These are phyloP conservation scores for Graphilbum ipis-grandicollis DNA, from an alignment of 2,329 filamentous ascomycete species.

Conservation along the genomic window DNA sequence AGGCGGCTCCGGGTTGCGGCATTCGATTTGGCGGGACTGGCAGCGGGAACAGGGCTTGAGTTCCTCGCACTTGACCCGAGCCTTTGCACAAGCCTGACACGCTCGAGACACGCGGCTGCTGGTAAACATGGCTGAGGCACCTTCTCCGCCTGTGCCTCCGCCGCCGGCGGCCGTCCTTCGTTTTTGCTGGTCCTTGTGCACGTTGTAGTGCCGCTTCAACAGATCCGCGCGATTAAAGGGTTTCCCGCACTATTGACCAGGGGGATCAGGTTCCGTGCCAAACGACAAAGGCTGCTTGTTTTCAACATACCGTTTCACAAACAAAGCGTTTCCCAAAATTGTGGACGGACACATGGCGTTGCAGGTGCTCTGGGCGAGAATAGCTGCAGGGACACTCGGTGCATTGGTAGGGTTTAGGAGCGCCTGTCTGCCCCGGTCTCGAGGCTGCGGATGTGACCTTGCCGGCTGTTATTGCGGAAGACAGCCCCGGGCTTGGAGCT, in stretches of 20 bases:
- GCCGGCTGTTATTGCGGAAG: not conserved
- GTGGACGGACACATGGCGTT: constrained; percentile 30
- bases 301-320: constrained; percentile 17
- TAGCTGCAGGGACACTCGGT: constrained; percentile 33
- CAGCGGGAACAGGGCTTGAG: constrained; percentile 34
- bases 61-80: constrained; percentile 37
- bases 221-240: constrained; percentile 36
- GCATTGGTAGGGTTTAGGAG: constrained; percentile 22
- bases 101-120: constrained; percentile 31
- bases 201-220: constrained; percentile 32
- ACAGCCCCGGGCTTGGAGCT: too few species aligned
- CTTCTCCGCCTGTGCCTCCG: too few species aligned
- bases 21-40: constrained; percentile 25
- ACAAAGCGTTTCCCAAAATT: constrained; percentile 31
- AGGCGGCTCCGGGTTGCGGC: constrained; percentile 17
- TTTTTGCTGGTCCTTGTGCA: constrained; percentile 29
- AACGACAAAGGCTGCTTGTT: too few species aligned
- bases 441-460: not conserved
- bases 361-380: constrained; percentile 35
- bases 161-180: constrained; percentile 25
- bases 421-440: not conserved
- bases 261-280: too few species aligned
- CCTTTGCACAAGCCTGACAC: constrained; percentile 32
- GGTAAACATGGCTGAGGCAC: not conserved
- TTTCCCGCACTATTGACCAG: constrained; percentile 36